Percentiles rank a stretch among this genome's conserved stretches.
These are phyloP conservation scores for Perkinsus olseni DNA, from an alignment of 169 alveolate genomes.

Conservation along the genomic window DNA sequence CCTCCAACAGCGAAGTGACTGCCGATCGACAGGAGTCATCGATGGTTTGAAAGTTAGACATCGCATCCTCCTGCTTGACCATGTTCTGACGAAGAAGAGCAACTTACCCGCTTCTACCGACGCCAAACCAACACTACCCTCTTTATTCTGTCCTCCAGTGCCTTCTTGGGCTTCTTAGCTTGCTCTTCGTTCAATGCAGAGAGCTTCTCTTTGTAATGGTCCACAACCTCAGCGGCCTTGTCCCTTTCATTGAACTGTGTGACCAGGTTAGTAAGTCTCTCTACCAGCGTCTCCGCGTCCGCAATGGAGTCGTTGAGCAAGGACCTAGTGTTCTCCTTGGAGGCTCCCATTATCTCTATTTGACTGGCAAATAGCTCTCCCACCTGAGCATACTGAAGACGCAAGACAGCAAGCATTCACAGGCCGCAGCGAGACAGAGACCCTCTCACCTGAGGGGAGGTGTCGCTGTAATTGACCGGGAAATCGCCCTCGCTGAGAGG, in stretches of 20 bases:
- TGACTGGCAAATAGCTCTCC: not conserved
- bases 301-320: not conserved
- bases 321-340: not conserved
- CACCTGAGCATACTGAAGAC: not conserved
- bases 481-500: not conserved
- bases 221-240: not conserved
- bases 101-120: not conserved
- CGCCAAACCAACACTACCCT: not conserved
- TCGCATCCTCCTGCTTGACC: not conserved
- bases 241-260: not conserved
- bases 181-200: not conserved
- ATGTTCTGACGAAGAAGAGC: not conserved
- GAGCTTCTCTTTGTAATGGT: not conserved
- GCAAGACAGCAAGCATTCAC: no score
- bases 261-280: not conserved
- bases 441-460: no score
- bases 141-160: not conserved
- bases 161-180: not conserved
- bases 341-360: not conserved
- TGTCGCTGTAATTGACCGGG: no score
- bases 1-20: not conserved
- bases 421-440: no score
- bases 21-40: not conserved
- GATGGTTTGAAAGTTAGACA: not conserved
- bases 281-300: not conserved